Percentiles rank a stretch among this genome's conserved stretches.
phyloP scores from a whole-genome alignment of 2,329 filamentous ascomycete species.

The Septoria petroselini region DNA sequence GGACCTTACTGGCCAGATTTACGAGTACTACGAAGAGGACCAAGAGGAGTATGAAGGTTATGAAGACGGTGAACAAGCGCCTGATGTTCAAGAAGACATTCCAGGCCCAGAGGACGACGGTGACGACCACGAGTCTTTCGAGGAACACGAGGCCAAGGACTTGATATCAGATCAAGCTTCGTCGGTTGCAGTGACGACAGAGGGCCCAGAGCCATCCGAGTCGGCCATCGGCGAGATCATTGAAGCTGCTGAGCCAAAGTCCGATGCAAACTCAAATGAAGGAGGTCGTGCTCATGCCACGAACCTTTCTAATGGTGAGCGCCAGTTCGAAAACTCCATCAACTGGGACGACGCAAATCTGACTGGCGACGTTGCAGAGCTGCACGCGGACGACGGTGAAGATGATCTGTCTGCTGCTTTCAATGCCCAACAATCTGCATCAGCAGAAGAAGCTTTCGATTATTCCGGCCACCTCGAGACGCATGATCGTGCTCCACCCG shows the following conservation, averaged over 20 bases:
- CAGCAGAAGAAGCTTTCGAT: neutral
- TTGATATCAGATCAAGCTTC: neutral
- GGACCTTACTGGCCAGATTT: neutral
- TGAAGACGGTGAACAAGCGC: conserved; percentile 12
- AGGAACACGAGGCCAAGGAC: conserved; percentile 15
- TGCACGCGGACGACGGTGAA: conserved; percentile 17
- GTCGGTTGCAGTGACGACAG: too few relatives aligned
- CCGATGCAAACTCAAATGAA: conserved; percentile 29
- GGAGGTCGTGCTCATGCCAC: conserved; percentile 26
- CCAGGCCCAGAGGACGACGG: conserved; percentile 11
- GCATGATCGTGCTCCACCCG: too few relatives aligned
- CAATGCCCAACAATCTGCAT: conserved; percentile 13
- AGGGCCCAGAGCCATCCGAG: too few relatives aligned
- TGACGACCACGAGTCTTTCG: conserved; percentile 12
- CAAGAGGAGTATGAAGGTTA: neutral
- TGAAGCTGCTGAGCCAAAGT: conserved; percentile 18
- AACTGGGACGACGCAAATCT: conserved; percentile 30
- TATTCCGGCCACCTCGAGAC: too few relatives aligned
- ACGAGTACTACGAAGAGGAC: conserved; percentile 13
- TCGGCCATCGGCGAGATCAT: conserved; percentile 10
- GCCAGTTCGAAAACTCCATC: conserved; percentile 25
- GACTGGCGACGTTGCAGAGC: conserved; percentile 28
- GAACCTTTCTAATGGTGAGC: conserved; percentile 33
- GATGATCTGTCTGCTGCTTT: conserved; percentile 25
- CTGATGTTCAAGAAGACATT: conserved; percentile 14